phyloP scores from a whole-genome alignment of 1,139 yeast species.

The Saccharomyces uvarum region DNA sequence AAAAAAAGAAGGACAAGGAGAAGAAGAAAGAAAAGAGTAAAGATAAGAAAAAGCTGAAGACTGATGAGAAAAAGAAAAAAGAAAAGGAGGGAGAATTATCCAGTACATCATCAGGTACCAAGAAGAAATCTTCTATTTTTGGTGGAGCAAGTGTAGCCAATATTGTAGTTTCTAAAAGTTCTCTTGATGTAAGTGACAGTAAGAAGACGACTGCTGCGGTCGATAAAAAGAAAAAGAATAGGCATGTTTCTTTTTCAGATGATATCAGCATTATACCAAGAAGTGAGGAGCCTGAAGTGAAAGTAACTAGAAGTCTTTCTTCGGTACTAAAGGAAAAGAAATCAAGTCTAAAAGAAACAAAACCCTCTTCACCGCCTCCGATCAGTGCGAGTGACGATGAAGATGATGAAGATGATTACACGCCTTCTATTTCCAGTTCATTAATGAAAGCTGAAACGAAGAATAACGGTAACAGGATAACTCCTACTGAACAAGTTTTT shows the following conservation, averaged over 20 bases:
- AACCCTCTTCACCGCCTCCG: neutral
- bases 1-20: neutral
- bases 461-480: neutral
- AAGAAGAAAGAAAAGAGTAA: constrained; percentile 2
- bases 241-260: constrained; percentile 20
- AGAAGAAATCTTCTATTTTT: constrained; percentile 30
- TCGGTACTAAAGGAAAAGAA: neutral
- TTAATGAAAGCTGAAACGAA: neutral
- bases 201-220: constrained; percentile 5
- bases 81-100: neutral
- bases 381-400: neutral
- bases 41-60: constrained; percentile 1
- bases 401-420: neutral
- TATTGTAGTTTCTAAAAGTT: constrained; percentile 10
- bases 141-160: constrained; percentile 17
- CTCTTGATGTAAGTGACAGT: constrained; percentile 12
- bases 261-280: constrained; percentile 13
- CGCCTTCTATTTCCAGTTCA: neutral
- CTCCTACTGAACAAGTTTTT: neutral
- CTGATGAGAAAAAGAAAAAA: constrained; percentile 2
- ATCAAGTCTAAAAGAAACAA: neutral
- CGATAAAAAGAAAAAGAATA: constrained; percentile 7
- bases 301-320: neutral
- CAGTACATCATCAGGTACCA: constrained; percentile 17
- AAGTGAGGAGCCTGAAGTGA: neutral